Base-by-base conservation (phyloP, 257 asterid genomes). In the Catharanthus roseus region DNA sequence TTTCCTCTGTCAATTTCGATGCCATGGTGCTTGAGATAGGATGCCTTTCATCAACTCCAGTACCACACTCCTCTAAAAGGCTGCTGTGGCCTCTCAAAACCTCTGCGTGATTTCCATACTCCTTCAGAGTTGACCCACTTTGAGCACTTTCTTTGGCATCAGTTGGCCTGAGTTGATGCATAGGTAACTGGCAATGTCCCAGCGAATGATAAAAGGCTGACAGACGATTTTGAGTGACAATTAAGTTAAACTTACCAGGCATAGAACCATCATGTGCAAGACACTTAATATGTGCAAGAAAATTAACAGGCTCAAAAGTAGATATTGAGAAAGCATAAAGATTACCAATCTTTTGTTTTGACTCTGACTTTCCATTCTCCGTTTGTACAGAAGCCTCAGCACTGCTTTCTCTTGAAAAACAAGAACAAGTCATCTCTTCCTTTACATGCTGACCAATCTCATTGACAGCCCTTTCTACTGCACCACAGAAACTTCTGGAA, bases 131-230 rank as follows among this genome's bases (percentile, higher is more conserved):
- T 41, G 61, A 36, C 49, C 31, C 49, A 65, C 18, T 28, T n/a
- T 34, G 53, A 67, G 49, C 13, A 49, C 70, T 9, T 49, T 68
- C 68, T 60, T 73, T 73, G 47, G 66, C 29, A 65, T 77, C 68
- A 72, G 78, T 71, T 55, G 81, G 78, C 73, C 80, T 75, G 69
- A 92, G 87, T 80, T 74, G 71, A 60, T 84, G 86, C 84, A 87
- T 19, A 75, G 93, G 90, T 80, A 90, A 67, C 62, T 86, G 88
- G 38, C 6, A 54, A 74, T 90, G 98, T 72, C 98, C 98, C 31
- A 84, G 31, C 21, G 96, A 90, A 71, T 74, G 62, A 75, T 82
- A 85, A 84, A 85, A 90, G 26, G 90, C 86, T 0, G 86, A 84
- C 51, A 93, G 81, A 60, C 85, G 72, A 61, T 75, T 86, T 82